phyloP scores from a whole-genome alignment of 2,329 filamentous ascomycete species.

The Verticillium zaregamsianum region DNA sequence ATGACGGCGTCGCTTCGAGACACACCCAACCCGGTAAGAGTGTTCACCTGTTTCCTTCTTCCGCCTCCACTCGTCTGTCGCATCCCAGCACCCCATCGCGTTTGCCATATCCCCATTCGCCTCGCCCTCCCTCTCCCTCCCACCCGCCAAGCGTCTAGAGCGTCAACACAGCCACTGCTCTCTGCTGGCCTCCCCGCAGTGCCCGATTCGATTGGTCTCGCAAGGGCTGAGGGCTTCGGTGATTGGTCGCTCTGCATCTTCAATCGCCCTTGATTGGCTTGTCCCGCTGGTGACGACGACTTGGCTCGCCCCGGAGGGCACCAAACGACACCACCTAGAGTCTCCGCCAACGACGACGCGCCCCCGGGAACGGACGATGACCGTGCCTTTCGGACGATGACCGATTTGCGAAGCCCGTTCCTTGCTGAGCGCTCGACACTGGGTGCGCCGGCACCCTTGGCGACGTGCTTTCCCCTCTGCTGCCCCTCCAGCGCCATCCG shows the following conservation, averaged over 20 bases:
- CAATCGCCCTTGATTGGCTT: background rate
- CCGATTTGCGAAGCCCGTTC: background rate
- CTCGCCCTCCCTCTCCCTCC: background rate
- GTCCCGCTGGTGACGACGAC: background rate
- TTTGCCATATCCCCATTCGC: background rate
- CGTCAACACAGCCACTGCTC: conserved; percentile 3
- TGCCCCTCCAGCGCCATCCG: background rate
- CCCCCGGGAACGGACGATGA: too few species aligned
- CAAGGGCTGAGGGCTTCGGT: background rate
- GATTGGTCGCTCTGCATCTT: background rate
- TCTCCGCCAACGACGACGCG: background rate
- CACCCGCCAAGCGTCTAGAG: conserved; percentile 2
- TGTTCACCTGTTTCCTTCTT: background rate
- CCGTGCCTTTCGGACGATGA: background rate
- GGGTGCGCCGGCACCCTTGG: background rate
- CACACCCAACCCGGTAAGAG: background rate
- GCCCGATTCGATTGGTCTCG: background rate
- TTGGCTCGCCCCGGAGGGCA: background rate
- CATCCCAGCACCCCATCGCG: background rate
- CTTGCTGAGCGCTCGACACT: background rate
- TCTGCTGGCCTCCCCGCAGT: background rate
- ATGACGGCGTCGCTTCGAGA: background rate
- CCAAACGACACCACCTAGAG: background rate
- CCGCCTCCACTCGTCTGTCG: background rate
- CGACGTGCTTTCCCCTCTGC: background rate